Evolutionary conservation across 2,329 filamentous ascomycete species (phyloP), one percentile per base, ranked within the genome.

Genomic region (Fusarium proliferatum): DNA sequence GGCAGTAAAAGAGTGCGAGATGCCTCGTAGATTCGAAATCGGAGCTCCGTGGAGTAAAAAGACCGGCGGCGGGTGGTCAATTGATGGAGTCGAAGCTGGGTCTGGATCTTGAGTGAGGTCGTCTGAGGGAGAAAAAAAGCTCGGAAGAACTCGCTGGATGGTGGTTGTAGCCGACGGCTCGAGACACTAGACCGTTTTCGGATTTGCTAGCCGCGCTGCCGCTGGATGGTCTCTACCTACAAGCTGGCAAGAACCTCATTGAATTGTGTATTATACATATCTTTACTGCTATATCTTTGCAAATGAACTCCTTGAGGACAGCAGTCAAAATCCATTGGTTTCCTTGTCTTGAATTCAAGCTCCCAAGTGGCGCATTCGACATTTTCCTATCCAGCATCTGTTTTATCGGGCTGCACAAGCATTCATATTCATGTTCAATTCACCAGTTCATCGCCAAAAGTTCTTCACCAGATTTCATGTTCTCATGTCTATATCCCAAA

Each of bases 71-170:
- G 71, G 75, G 75, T 75, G 79, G 77, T 80, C 81, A 82, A 83
- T 83, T 82, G 81, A 82, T 81, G 78, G 75, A 74, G 76, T 71
- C 72, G 76, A 75, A 63, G 66, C 64, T 77, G 67, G 58, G 64
- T 76, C 72, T 75, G 71, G 73, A 72, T 77, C 69, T 76, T 75
- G 65, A 58, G 69, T 72, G 79, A 76, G 75, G 75, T 76, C 76
- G 76, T 77, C 77, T 80, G 78, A 80, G 79, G 77, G 81, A 80
- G 79, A 84, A 84, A 85, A 85, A 86, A 85, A 84, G 84, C 84
- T 86, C 84, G 85, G 84, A 81, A 83, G 81, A 82, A 84, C 77
- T 84, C 82, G 83, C 81, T 79, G 80, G 79, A 69, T 74, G 71
- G 74, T 75, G 75, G 78, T 71, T 72, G 67, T 68, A 75, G 73